A percentile compares a stretch with the other conserved stretches of the same genome.
phyloP scores from a whole-genome alignment of 306 rosid genomes.

The Benincasa hispida region DNA sequence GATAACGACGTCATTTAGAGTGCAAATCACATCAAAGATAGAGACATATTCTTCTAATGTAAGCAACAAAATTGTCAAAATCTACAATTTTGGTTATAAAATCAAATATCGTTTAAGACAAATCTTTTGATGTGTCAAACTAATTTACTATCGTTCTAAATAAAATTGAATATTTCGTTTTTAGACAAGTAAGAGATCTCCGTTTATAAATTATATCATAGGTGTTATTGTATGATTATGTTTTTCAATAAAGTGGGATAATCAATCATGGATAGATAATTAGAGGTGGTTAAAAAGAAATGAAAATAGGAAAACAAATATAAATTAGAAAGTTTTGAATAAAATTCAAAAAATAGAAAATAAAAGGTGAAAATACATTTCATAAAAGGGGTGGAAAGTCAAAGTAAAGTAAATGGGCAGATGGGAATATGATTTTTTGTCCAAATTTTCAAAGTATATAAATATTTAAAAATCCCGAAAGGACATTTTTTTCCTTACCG shows the following conservation, averaged over 20 bases:
- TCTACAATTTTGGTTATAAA: background rate
- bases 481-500: background rate
- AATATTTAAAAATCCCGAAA: background rate
- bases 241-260: background rate
- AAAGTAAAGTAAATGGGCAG: background rate
- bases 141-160: background rate
- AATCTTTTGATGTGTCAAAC: background rate
- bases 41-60: background rate
- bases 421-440: background rate
- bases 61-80: background rate
- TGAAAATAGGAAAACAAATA: background rate
- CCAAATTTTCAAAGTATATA: background rate
- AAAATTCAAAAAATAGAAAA: background rate
- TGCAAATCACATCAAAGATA: background rate
- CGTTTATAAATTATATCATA: too few species aligned
- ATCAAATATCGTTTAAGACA: background rate
- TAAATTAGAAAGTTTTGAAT: background rate
- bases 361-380: background rate
- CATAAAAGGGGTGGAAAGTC: background rate
- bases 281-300: background rate
- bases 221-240: too few species aligned
- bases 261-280: background rate
- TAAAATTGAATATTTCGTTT: background rate
- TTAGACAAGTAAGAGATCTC: too few species aligned
- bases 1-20: background rate